These are phyloP conservation scores for Umbelopsis sp. DNA, from an alignment of 192 early-diverging fungal species.

Conservation along the genomic window DNA sequence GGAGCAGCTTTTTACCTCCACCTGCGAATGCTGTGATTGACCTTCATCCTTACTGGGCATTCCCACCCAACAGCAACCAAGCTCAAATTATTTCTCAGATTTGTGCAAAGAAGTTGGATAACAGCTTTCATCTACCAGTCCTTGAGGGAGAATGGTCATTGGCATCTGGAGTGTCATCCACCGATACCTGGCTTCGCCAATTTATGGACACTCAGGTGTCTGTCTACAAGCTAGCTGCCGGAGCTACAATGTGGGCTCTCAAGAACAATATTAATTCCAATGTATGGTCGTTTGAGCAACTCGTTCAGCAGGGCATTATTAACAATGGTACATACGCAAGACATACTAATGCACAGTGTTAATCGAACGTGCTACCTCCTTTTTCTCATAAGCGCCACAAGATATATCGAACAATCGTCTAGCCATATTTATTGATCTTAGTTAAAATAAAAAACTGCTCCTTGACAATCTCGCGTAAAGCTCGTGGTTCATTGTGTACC, in stretches of 20 bases:
- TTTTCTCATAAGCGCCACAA: not conserved
- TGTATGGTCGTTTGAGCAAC: slow-evolving; percentile 32
- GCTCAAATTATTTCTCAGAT: slow-evolving; percentile 20
- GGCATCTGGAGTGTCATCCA: slow-evolving; percentile 15
- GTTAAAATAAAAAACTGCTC: not conserved
- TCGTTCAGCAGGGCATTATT: slow-evolving; percentile 24
- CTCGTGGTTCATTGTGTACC: not conserved
- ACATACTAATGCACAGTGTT: slow-evolving; percentile 29
- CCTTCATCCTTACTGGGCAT: slow-evolving; percentile 35
- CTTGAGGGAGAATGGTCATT: slow-evolving; percentile 33
- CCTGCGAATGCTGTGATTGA: slow-evolving; percentile 38
- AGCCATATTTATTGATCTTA: slow-evolving; percentile 1
- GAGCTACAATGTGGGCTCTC: slow-evolving; percentile 31
- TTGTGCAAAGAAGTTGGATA: not conserved
- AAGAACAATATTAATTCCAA: slow-evolving; percentile 33
- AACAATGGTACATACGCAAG: slow-evolving; percentile 24
- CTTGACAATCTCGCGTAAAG: not conserved
- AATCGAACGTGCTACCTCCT: not conserved
- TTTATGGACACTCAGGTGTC: slow-evolving; percentile 34
- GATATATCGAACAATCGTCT: not conserved
- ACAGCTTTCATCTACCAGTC: slow-evolving; percentile 31
- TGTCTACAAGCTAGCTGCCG: slow-evolving; percentile 19
- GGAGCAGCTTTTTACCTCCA: slow-evolving; percentile 36
- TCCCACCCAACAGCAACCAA: not conserved
- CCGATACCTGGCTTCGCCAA: slow-evolving; percentile 18